These are phyloP conservation scores for Epichloe elymi DNA, from an alignment of 2,329 filamentous ascomycete genomes.

Conservation along the genomic window DNA sequence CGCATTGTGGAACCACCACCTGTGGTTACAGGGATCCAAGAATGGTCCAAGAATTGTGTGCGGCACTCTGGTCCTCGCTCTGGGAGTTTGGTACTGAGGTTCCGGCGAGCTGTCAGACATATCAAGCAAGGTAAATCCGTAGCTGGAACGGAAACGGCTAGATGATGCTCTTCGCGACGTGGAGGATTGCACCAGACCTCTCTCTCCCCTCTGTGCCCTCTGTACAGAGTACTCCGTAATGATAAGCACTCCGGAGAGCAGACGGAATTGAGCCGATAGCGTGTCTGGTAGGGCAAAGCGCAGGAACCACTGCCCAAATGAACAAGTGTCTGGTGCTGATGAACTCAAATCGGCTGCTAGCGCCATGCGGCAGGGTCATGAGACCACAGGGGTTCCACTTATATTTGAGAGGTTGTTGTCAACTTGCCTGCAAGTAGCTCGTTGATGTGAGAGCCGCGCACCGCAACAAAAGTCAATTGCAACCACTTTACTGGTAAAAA, in stretches of 20 bases:
- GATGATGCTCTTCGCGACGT: not conserved
- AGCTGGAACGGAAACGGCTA: not conserved
- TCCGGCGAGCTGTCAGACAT: no score
- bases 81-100: not conserved
- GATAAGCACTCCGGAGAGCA: not conserved
- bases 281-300: not conserved
- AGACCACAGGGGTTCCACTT: slow-evolving; percentile 15
- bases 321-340: not conserved
- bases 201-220: not conserved
- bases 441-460: slow-evolving; percentile 5
- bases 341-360: slow-evolving; percentile 13
- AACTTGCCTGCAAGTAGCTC: slow-evolving; percentile 3
- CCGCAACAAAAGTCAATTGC: no score
- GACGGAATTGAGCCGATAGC: not conserved
- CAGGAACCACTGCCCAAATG: not conserved
- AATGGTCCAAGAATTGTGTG: not conserved
- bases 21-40: not conserved
- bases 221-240: no score
- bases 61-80: not conserved
- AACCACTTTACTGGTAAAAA: no score
- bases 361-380: slow-evolving; percentile 19
- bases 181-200: not conserved
- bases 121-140: no score
- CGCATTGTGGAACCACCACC: not conserved
- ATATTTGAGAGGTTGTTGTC: slow-evolving; percentile 3